A percentile compares a stretch with the other conserved stretches of the same genome.
These are phyloP conservation scores for Talaromyces sp. DNA, from an alignment of 2,329 filamentous ascomycete genomes.

Conservation along the genomic window DNA sequence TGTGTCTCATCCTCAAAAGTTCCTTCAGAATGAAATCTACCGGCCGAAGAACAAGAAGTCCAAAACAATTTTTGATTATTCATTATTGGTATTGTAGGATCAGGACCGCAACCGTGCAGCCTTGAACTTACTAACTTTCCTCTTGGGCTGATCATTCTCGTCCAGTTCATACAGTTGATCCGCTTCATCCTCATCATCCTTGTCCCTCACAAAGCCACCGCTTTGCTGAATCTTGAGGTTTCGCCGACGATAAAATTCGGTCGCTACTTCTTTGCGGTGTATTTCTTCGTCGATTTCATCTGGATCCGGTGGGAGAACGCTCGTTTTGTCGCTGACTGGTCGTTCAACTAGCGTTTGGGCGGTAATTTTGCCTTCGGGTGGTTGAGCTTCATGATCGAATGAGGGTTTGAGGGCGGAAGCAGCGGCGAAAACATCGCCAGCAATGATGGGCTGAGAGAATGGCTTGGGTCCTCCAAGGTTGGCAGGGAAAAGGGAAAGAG, in stretches of 20 bases:
- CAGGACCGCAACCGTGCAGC: slow-evolving; percentile 42
- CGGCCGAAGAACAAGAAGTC: background rate
- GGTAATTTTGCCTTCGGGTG: slow-evolving; percentile 50
- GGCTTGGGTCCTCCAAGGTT: slow-evolving; percentile 36
- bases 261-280: slow-evolving; percentile 71
- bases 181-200: slow-evolving; percentile 65
- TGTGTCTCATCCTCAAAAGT: background rate
- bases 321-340: slow-evolving; percentile 22
- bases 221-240: slow-evolving; percentile 79
- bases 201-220: slow-evolving; percentile 73
- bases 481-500: slow-evolving; percentile 37
- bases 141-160: slow-evolving; percentile 26
- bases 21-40: background rate
- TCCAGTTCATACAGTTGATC: slow-evolving; percentile 58
- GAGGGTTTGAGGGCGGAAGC: background rate
- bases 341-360: slow-evolving; percentile 58
- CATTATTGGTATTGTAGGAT: background rate
- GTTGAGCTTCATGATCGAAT: slow-evolving; percentile 27
- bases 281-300: slow-evolving; percentile 70
- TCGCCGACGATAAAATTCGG: slow-evolving; percentile 76
- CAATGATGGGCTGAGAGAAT: slow-evolving; percentile 36
- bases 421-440: slow-evolving; percentile 16
- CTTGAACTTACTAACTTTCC: slow-evolving; percentile 46
- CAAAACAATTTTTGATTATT: background rate
- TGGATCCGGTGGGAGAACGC: slow-evolving; percentile 43